Evolutionary conservation across 441 rosid species (phyloP), one percentile per base, ranked within the genome.

Genomic region (Flueggea neowawraea): DNA sequence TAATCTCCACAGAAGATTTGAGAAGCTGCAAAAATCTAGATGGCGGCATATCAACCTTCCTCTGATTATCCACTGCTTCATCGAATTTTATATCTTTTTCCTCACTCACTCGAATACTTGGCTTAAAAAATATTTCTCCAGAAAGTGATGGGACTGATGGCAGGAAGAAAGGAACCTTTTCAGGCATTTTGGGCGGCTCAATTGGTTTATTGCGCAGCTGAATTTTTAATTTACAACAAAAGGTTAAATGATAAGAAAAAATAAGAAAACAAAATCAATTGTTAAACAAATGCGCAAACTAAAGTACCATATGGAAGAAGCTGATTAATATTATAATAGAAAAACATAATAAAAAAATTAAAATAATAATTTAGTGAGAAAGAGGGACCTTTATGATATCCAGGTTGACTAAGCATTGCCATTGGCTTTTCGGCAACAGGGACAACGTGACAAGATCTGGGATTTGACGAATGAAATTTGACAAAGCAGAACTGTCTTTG

Each of bases 391-490:
- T 91, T 75, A 90, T 91, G 55, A 88, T 85, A 78, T 91, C 98
- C 69, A 95, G 81, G 84, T 91, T 95, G 78, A 95, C 79, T 89
- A 91, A 75, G 74, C 95, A 80, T 66, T 95, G 98, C 99, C 98
- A 95, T 64, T 95, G 98, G 85, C 91, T 87, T 72, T 88, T 95
- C 33, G 97, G 98, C 84, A 95, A 78, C 49, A 91, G 65, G 31
- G 98, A 95, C 43, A 91, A 89, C 52, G 98, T 95, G 61, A 91
- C 98, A 58, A 91, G 94, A 66, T 88, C 96, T 0, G 98, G 99
- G 57, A 90, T 91, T 78, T 85, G 96, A 51, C 78, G 72, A 64
- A 15, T 69, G 48, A 75, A 76, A 43, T 78, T 60, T 64, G 69
- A 66, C 61, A 69, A 74, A 58, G 63, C 72, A 41, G 62, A 69